Percentiles rank a stretch among this genome's conserved stretches.
Conservation (phyloP, 345 rosid species). For the Balakata baccata region DNA sequence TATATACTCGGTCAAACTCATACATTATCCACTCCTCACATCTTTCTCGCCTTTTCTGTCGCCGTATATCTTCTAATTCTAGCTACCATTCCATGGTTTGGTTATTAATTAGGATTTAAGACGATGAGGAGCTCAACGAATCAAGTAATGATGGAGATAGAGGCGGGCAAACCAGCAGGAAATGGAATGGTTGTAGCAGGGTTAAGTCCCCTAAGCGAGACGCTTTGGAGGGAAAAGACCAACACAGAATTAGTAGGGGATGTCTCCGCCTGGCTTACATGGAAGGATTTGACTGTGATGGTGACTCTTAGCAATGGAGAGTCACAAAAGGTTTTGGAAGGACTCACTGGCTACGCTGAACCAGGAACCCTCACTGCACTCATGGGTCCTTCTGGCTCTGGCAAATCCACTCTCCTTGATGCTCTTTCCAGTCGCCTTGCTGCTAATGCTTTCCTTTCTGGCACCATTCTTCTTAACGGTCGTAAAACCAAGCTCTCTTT, state of each 20-base stretch:
- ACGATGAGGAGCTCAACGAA: constrained; percentile 15
- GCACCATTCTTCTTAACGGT: constrained; percentile 81
- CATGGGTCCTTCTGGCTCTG: constrained; percentile 97
- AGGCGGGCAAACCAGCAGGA: constrained; percentile 47
- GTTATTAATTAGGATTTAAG: background rate
- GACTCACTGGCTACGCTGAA: constrained; percentile 84
- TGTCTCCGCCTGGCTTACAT: constrained; percentile 79
- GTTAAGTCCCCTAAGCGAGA: constrained; percentile 76
- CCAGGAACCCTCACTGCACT: constrained; percentile 81
- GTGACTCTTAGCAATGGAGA: constrained; percentile 65
- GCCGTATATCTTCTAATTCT: background rate
- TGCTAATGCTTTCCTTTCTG: constrained; percentile 83
- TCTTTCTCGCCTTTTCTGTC: constrained; percentile 15
- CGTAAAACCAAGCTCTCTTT: constrained; percentile 89
- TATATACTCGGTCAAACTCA: constrained; percentile 13
- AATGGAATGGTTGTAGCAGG: constrained; percentile 46
- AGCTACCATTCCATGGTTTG: background rate
- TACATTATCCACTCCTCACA: constrained; percentile 14
- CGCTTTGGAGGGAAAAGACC: constrained; percentile 65
- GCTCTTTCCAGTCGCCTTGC: constrained; percentile 90
- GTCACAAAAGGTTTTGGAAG: constrained; percentile 71
- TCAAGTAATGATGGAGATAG: constrained; percentile 59
- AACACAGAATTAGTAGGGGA: constrained; percentile 63
- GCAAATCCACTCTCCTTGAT: constrained; percentile 89
- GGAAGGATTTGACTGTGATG: constrained; percentile 91